A percentile compares a stretch with the other conserved stretches of the same genome.
These are phyloP conservation scores for Cyberlindnera galapagoensis DNA, from an alignment of 805 yeast species.

Conservation along the genomic window DNA sequence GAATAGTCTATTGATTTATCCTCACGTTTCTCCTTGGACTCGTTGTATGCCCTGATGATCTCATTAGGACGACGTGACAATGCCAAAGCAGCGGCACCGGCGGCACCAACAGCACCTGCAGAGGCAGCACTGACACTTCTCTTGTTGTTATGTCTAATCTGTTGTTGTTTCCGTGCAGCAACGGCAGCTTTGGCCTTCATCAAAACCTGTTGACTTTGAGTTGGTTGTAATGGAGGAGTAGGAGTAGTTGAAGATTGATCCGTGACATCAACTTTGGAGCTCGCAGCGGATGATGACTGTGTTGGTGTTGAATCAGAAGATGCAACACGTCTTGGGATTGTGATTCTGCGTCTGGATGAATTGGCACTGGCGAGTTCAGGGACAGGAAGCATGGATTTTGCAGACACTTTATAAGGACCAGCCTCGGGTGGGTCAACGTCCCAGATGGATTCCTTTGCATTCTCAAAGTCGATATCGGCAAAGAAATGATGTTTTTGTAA, in stretches of 20 bases:
- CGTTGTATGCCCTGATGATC: constrained; percentile 18
- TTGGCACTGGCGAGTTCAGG: constrained; percentile 38
- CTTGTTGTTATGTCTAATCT: constrained; percentile 5
- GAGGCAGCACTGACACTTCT: constrained; percentile 1
- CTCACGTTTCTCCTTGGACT: constrained; percentile 6
- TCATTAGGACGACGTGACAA: constrained; percentile 24
- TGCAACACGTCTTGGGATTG: constrained; percentile 18
- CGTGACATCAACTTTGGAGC: constrained; percentile 7
- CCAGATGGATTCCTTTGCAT: constrained; percentile 50
- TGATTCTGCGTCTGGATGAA: constrained; percentile 16
- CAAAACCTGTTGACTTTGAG: constrained; percentile 22
- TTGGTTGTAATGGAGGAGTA: constrained; percentile 11
- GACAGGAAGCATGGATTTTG: constrained; percentile 72
- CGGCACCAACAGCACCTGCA: constrained; percentile 19
- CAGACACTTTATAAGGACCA: constrained; percentile 67
- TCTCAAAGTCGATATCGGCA: constrained; percentile 45
- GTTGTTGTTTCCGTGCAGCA: constrained; percentile 24
- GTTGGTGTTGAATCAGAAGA: constrained; percentile 22
- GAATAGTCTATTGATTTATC: background rate
- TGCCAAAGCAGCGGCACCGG: constrained; percentile 24
- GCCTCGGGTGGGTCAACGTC: constrained; percentile 50
- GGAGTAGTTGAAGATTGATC: constrained; percentile 13
- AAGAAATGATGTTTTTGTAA: constrained; percentile 64
- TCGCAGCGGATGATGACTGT: constrained; percentile 1
- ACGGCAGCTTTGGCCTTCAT: constrained; percentile 23